Evolutionary conservation across 2,329 filamentous ascomycete species (phyloP).

Genomic region (Truncatella angustata): DNA sequence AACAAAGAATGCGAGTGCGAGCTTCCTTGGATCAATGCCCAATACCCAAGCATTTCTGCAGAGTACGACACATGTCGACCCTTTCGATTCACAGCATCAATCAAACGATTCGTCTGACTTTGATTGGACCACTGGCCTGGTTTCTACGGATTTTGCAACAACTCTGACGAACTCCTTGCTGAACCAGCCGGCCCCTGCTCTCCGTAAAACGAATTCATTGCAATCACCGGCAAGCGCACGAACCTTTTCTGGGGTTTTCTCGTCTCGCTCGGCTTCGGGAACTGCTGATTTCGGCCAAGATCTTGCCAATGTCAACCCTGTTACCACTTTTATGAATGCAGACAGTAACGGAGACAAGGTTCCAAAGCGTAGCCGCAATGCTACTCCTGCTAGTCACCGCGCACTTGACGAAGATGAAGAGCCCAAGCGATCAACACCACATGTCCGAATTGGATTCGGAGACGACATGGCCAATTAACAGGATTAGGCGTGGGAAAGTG

Average conservation of each 20-base stretch:
- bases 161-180: slow-evolving; percentile 48
- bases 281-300: slow-evolving; percentile 29
- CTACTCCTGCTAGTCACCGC: slow-evolving; percentile 45
- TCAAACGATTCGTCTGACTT: slow-evolving; percentile 23
- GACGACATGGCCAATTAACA: slow-evolving; percentile 4
- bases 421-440: slow-evolving; percentile 35
- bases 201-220: slow-evolving; percentile 25
- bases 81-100: slow-evolving; percentile 21
- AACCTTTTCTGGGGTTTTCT: slow-evolving; percentile 27
- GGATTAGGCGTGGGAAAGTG: neutral
- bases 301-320: slow-evolving; percentile 23
- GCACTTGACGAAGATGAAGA: slow-evolving; percentile 48
- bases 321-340: neutral
- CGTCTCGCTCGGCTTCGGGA: slow-evolving; percentile 24
- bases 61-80: slow-evolving; percentile 11
- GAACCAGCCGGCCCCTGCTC: slow-evolving; percentile 42
- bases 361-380: slow-evolving; percentile 45
- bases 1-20: slow-evolving; percentile 10
- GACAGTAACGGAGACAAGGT: slow-evolving; percentile 30
- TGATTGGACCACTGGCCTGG: slow-evolving; percentile 20
- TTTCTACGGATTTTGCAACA: slow-evolving; percentile 37
- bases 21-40: slow-evolving; percentile 22
- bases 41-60: slow-evolving; percentile 24
- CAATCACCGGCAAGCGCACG: slow-evolving; percentile 28
- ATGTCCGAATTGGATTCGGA: slow-evolving; percentile 19